Evolutionary conservation across 805 yeast species (phyloP).

Genomic region (Metschnikowia reukaufii): DNA sequence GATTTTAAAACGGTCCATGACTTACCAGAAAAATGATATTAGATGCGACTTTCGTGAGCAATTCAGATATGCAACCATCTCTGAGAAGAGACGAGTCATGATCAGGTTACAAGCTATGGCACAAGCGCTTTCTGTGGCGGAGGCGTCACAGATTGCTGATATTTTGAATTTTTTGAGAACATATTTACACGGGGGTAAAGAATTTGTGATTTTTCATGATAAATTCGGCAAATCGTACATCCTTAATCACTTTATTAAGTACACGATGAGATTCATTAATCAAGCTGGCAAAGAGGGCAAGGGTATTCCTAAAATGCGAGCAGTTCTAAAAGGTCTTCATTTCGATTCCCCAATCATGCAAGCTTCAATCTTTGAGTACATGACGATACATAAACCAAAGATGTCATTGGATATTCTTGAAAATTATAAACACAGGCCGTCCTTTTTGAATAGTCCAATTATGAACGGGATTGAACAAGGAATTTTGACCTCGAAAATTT

Average conservation of each 20-base stretch:
- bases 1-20: constrained; percentile 5
- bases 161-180: constrained; percentile 18
- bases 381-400: constrained; percentile 31
- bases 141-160: constrained; percentile 18
- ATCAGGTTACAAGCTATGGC: constrained; percentile 29
- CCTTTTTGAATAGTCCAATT: constrained; percentile 20
- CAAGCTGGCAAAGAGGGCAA: constrained; percentile 9
- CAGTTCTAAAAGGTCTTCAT: constrained; percentile 19
- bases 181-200: constrained; percentile 2
- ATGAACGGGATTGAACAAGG: constrained; percentile 30
- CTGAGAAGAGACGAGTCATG: constrained; percentile 26
- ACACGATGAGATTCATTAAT: constrained; percentile 23
- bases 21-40: neutral
- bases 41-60: constrained; percentile 18
- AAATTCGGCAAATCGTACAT: constrained; percentile 21
- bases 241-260: constrained; percentile 20
- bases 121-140: constrained; percentile 29
- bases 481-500: constrained; percentile 22
- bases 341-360: constrained; percentile 17
- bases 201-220: constrained; percentile 13
- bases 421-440: constrained; percentile 22
- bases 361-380: constrained; percentile 23
- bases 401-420: constrained; percentile 27
- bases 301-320: constrained; percentile 23
- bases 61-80: constrained; percentile 15